phyloP scores from a whole-genome alignment of 1,284 basidiomycete genomes.

The Rhodotorula sp. region DNA sequence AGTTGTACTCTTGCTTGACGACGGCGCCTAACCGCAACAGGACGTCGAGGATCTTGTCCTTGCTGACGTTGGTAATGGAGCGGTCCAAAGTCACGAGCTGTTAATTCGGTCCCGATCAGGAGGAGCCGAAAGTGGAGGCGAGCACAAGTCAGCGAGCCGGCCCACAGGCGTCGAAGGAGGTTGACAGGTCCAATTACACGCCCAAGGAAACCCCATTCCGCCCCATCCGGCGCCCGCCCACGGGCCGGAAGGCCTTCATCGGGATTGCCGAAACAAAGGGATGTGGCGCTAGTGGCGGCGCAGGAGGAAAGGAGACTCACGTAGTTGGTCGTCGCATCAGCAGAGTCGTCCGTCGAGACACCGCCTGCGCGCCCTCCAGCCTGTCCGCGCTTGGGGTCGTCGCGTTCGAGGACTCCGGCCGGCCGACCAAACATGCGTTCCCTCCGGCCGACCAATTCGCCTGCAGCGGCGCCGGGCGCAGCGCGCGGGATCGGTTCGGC shows the following conservation, averaged over 20 bases:
- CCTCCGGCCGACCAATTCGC: background rate
- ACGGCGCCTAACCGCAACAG: conserved; percentile 24
- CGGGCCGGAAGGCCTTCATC: background rate
- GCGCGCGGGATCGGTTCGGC: background rate
- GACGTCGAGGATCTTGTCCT: conserved; percentile 31
- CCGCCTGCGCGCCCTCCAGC: background rate
- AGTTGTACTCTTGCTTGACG: conserved; percentile 35
- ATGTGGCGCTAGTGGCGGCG: no score
- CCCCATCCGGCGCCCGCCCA: background rate
- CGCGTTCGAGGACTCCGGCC: background rate
- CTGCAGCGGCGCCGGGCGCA: background rate
- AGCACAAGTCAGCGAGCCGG: background rate
- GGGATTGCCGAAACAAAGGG: background rate
- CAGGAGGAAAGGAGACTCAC: background rate
- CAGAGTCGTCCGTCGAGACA: background rate
- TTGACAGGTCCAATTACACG: no score
- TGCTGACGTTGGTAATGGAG: conserved; percentile 14
- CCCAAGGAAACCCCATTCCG: no score
- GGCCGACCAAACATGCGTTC: background rate
- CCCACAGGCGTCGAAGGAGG: no score
- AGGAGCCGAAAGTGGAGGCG: background rate
- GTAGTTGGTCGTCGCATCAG: background rate
- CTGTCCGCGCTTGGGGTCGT: background rate
- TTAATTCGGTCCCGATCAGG: no score
- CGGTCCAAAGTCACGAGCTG: conserved; percentile 36